Base-by-base conservation (phyloP, 1,284 basidiomycete species). In the Trametes versicolor region DNA sequence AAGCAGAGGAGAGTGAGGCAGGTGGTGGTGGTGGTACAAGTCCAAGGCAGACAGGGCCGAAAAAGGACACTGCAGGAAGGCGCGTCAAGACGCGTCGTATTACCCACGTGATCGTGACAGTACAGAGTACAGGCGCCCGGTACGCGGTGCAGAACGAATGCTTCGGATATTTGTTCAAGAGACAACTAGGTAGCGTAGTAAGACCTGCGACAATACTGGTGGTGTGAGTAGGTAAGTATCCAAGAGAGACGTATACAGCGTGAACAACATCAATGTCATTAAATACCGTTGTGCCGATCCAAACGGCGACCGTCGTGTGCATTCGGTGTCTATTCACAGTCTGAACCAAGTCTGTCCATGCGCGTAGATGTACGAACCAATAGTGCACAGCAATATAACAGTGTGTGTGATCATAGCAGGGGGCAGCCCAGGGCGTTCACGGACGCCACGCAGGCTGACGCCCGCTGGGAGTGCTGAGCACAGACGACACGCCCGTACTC, bases 1-100 rank as follows among this genome's bases (percentile, higher is more conserved):
- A 29, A 2, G 34, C 80, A 23, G 72, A 74, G 66, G 80, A 84
- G 84, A 29, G 23, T n/a, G n/a, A n/a, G n/a, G n/a, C n/a, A 34
- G 32, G 39, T 45, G 29, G 49, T 55, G 52, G 52, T 39, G 37
- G 39, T 52, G 39, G 34, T 47, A 25, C 23, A 25, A 57, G 37
- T n/a, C n/a, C n/a, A 49, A 29, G 4, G 19, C 21, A 32, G 21
- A 32, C 9, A 25, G n/a, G 8, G 21, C 15, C n/a, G n/a, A 25
- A 7, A 29, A 32, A 25, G 8, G 29, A 45, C 37, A n/a, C 10
- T n/a, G 23, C 21, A 9, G 12, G 25, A 37, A 12, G 54, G 47
- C 61, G 61, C 49, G 61, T 62, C 60, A 23, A 55, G 53, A 32
- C 47, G 53, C 60, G 54, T 62, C 49, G 2, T 48, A 62, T 62